Evolutionary conservation across 305 asterid genomes (phyloP), one percentile per base, ranked within the genome.

Genomic region (Caryopteris hybrid): DNA sequence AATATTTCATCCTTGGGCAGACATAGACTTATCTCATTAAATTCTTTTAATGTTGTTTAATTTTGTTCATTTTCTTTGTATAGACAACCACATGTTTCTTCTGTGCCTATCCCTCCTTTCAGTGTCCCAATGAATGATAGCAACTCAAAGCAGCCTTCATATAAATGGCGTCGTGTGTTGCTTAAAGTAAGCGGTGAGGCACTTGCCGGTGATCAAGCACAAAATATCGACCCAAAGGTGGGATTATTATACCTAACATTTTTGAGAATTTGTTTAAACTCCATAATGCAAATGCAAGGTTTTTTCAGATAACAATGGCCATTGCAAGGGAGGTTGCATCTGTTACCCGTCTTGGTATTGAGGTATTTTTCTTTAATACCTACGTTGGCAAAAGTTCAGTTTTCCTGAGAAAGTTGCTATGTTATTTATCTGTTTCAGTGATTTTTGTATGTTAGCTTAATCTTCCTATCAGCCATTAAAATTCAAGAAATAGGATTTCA

Each of bases 131-230:
- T 77, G 84, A 83, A 76, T 74, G 92, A 81, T 39, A 79, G 73
- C 70, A 77, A 82, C 76, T 16, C 77, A 34, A 72, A 79, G 41
- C 80, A 69, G 60, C 72, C 89, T 41, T 75, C 88, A 45, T 75
- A 56, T 76, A 94, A 63, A 82, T 91, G 99, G 99, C 96, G 86
- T 45, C 81, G 99, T 82, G 97, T 94, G 75, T 82, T 94, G 83
- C 96, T 93, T 73, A 93, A 93, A 87, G 99, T 93, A 67, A 93
- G 99, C 51, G 99, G 99, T 22, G 99, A 93, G 82, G 97, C 99
- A 70, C 96, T 94, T 78, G 97, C 99, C 14, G 99, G 99, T 61
- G 97, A 94, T 78, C 95, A 85, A 73, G 18, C 76, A 27, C 96
- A 94, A 74, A 94, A 86, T 76, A 94, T 91, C 31, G 99, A 93